Conservation (phyloP, 2,329 filamentous ascomycete genomes). For the Chrysoporthe austroafricana region DNA sequence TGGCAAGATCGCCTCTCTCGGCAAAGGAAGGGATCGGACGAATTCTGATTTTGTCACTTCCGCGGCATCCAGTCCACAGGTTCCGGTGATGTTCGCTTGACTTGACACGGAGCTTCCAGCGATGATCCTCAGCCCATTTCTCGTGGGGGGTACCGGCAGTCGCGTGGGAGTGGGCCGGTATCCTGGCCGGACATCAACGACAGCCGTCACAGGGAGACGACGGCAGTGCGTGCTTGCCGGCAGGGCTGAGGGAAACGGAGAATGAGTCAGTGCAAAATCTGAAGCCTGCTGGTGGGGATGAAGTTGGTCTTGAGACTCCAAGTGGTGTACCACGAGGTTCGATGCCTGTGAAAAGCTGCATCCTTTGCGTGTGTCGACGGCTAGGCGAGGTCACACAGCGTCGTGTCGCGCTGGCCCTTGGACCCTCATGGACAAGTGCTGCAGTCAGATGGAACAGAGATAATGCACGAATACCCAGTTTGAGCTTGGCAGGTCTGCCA, state of each 20-base stretch:
- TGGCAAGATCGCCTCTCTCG: neutral
- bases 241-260: neutral
- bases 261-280: neutral
- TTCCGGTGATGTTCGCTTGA: slow-evolving; percentile 1
- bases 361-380: neutral
- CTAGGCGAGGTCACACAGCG: slow-evolving; percentile 2
- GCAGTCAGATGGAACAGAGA: neutral
- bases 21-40: slow-evolving; percentile 1
- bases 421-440: neutral
- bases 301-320: neutral
- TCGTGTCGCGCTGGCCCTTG: neutral
- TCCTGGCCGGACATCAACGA: neutral
- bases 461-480: neutral
- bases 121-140: slow-evolving; percentile 2
- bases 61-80: slow-evolving; percentile 5
- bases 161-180: neutral
- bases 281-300: neutral
- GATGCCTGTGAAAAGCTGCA: neutral
- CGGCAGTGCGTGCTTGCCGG: neutral
- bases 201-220: neutral
- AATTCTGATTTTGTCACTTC: neutral
- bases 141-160: neutral
- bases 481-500: neutral
- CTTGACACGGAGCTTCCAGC: neutral
- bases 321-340: neutral